Conservation (phyloP, 2,329 filamentous ascomycete genomes). For the Rhinocladiella mackenziei region DNA sequence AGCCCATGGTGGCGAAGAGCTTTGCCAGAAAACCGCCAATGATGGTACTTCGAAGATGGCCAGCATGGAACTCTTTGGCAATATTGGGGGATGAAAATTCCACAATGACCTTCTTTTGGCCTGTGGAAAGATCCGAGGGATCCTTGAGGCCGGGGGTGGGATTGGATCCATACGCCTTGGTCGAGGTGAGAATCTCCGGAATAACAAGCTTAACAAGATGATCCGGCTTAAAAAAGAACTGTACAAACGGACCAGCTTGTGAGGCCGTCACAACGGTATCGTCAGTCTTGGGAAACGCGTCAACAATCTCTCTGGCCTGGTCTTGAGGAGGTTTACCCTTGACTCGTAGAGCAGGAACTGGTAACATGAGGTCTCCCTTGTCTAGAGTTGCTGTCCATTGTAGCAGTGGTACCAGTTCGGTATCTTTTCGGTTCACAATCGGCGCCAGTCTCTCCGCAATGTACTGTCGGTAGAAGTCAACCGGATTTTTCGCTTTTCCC, state of each 20-base stretch:
- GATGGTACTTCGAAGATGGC: conserved; percentile 63
- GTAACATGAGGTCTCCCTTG: conserved; percentile 45
- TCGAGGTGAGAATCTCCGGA: conserved; percentile 56
- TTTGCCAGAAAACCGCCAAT: conserved; percentile 64
- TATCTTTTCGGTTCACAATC: conserved; percentile 38
- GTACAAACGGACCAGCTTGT: conserved; percentile 56
- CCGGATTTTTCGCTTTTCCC: conserved; percentile 40
- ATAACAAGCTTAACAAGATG: conserved; percentile 56
- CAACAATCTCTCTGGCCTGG: conserved; percentile 52
- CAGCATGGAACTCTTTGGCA: conserved; percentile 63
- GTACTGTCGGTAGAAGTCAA: conserved; percentile 46
- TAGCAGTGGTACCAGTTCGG: conserved; percentile 40
- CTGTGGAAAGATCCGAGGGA: conserved; percentile 52
- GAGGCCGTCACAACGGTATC: conserved; percentile 36
- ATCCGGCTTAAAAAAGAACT: conserved; percentile 62
- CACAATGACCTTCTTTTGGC: conserved; percentile 55
- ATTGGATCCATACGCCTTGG: conserved; percentile 58
- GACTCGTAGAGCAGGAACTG: conserved; percentile 44
- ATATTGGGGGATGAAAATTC: conserved; percentile 67
- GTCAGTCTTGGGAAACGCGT: conserved; percentile 57
- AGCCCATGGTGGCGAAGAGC: conserved; percentile 57
- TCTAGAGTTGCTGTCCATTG: conserved; percentile 46
- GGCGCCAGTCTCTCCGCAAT: conserved; percentile 42
- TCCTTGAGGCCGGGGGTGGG: conserved; percentile 57
- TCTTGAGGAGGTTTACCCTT: conserved; percentile 59